Evolutionary conservation across 352 stramenopile species (phyloP).

Genomic region (Albugo laibachii): DNA sequence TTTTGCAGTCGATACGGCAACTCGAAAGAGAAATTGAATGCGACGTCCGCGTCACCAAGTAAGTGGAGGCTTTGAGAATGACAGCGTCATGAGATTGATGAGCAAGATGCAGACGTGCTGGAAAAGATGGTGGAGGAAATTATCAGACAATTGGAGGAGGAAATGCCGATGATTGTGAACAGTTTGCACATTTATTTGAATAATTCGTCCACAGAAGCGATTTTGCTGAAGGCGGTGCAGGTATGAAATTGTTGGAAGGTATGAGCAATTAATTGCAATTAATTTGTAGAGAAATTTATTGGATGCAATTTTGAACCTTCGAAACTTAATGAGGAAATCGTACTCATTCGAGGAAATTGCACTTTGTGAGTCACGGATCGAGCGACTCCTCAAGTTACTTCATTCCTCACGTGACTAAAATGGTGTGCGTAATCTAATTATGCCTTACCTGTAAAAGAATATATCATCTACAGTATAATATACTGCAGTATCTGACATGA

Average conservation of each 20-base stretch:
- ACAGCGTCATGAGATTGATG: background rate
- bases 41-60: background rate
- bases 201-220: conserved; percentile 61
- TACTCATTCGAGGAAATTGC: conserved; percentile 20
- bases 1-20: conserved; percentile 19
- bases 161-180: conserved; percentile 19
- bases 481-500: too few relatives aligned
- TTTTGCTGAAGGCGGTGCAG: conserved; percentile 71
- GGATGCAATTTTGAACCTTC: conserved; percentile 39
- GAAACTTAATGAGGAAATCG: conserved; percentile 31
- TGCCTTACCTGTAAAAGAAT: too few relatives aligned
- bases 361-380: background rate
- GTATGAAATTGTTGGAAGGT: conserved; percentile 9
- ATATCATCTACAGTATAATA: too few relatives aligned
- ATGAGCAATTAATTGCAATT: background rate
- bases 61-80: background rate
- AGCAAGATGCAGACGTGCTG: conserved; percentile 9
- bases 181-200: conserved; percentile 56
- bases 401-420: background rate
- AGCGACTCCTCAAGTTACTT: background rate
- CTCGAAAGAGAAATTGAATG: background rate
- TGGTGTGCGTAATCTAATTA: too few relatives aligned
- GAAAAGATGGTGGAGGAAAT: conserved; percentile 23
- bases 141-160: conserved; percentile 17
- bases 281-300: conserved; percentile 33